Evolutionary conservation across 768 basidiomycete species (phyloP).

Genomic region (Pisolithus albus): DNA sequence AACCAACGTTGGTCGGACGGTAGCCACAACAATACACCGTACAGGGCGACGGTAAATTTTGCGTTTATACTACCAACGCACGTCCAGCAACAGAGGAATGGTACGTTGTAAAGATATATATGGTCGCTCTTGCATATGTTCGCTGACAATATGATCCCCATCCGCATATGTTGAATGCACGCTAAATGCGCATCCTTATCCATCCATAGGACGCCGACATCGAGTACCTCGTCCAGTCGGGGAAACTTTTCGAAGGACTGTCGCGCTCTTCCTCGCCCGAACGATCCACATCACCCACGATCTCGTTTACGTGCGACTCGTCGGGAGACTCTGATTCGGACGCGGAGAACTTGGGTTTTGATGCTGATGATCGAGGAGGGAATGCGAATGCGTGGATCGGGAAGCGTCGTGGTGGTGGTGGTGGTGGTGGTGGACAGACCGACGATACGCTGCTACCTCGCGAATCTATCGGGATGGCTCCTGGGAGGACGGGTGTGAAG

Average conservation of each 20-base stretch:
- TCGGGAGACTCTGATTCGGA: slow-evolving; percentile 33
- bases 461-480: slow-evolving; percentile 6
- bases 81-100: no score
- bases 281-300: slow-evolving; percentile 49
- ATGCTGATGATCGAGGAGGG: slow-evolving; percentile 36
- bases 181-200: no score
- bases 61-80: no score
- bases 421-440: neutral
- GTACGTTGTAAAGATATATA: no score
- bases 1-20: no score
- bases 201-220: slow-evolving; percentile 35
- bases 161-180: no score
- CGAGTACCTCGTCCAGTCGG: no score
- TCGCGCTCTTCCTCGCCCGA: slow-evolving; percentile 37
- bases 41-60: no score
- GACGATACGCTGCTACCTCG: slow-evolving; percentile 1
- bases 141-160: no score
- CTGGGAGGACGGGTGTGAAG: slow-evolving; percentile 81
- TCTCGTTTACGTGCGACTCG: slow-evolving; percentile 17
- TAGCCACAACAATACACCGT: no score
- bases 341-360: slow-evolving; percentile 29
- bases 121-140: no score
- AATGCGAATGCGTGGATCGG: slow-evolving; percentile 40
- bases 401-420: slow-evolving; percentile 16
- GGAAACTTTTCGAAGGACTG: slow-evolving; percentile 17